A percentile compares a stretch with the other conserved stretches of the same genome.
phyloP scores from a whole-genome alignment of 345 rosid species.

The Cardiospermum halicacabum region DNA sequence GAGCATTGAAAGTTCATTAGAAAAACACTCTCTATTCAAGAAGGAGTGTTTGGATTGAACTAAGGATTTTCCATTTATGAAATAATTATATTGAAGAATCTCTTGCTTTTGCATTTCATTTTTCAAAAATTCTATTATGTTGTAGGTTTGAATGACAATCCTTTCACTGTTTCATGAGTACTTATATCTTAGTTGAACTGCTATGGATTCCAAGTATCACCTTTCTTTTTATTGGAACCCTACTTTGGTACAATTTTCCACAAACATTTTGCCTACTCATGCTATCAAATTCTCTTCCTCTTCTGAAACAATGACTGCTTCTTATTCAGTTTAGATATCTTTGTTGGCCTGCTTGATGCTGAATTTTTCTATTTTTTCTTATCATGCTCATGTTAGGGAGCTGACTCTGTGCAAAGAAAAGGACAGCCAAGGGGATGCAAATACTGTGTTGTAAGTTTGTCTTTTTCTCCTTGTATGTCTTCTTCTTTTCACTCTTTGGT shows the following conservation, averaged over 20 bases:
- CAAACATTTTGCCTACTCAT: not conserved
- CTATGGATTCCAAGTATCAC: not conserved
- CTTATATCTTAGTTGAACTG: not conserved
- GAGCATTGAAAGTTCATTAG: constrained; percentile 1
- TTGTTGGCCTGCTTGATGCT: constrained; percentile 3
- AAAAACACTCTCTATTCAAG: not conserved
- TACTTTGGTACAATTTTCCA: not conserved
- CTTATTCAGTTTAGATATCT: not conserved
- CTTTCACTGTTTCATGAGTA: not conserved
- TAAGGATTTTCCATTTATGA: not conserved
- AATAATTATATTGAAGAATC: not conserved
- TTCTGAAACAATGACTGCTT: not conserved
- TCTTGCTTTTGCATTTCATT: not conserved
- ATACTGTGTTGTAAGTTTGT: constrained; percentile 65
- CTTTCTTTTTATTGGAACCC: not conserved
- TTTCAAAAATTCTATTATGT: too few species aligned
- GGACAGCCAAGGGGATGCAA: constrained; percentile 49
- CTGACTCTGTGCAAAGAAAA: constrained; percentile 21
- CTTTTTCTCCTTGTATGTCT: constrained; percentile 3
- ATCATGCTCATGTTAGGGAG: constrained; percentile 37
- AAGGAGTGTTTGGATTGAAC: not conserved
- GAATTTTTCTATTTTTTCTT: constrained; percentile 14
- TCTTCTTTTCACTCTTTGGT: constrained; percentile 5
- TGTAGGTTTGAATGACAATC: not conserved
- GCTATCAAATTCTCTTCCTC: not conserved